Base-by-base conservation (phyloP, 208 protist genomes). In the Leptomonas pyrrhocoris region DNA sequence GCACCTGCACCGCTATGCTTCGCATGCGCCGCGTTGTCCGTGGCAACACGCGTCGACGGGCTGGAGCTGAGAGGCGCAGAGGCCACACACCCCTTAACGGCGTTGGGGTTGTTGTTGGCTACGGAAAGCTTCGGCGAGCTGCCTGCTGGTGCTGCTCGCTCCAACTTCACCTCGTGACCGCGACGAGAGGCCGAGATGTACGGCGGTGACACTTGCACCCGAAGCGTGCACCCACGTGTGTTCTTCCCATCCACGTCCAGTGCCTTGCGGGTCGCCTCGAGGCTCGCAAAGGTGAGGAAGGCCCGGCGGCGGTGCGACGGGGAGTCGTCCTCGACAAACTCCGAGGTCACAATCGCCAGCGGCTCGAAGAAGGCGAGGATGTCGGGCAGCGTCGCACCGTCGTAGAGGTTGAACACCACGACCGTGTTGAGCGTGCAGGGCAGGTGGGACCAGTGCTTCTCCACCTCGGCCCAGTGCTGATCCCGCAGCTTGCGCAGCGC, bases 181-280 rank as follows among this genome's bases (percentile, higher is more conserved):
- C 90, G 84, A 28, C 90, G 85, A n/a, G 57, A 70, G 48, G 65
- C 49, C 6, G 82, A 83, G 51, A 92, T 76, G 77, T 90, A 94
- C 23, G 90, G 90, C 15, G 90, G 90, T 12, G 88, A 86, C 23
- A 94, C 90, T 61, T 95, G 90, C 58, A 94, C 88, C 3, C 90
- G 85, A 28, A 95, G 63, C 13, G 90, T 88, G 40, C 82, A 81
- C n/a, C 90, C 90, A 18, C 83, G 82, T 19, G 86, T 94, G 77
- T 88, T 93, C 66, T 85, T 90, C 13, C 90, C 88, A 59, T 95
- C 90, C 42, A 93, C 70, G 51, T 85, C 81, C 7, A 95, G 76
- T n/a, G 84, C 90, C 28, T 72, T 74, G 28, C 68, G 71, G 19
- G 88, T 80, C 1, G 59, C 81, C 21, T 84, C 79, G 25, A 81